Base-by-base conservation (phyloP, 805 yeast genomes). In the Yarrowia divulgata region DNA sequence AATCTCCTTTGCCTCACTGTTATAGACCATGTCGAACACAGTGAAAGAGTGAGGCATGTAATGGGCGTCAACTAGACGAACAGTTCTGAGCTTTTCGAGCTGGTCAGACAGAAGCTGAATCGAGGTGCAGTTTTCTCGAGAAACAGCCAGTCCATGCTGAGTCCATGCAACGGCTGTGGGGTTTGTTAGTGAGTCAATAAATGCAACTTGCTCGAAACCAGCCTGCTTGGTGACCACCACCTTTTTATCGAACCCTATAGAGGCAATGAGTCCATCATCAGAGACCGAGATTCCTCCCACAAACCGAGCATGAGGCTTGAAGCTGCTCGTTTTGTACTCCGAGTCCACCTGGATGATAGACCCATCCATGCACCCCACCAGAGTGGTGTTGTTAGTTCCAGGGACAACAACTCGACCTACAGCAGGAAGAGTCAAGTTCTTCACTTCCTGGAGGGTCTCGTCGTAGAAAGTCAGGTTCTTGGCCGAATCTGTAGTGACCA, bases 101-200 rank as follows among this genome's bases (percentile, higher is more conserved):
- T 46, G 57, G 13, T 10, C 0, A 8, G 54, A 19, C 5, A 63
- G 46, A 8, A 63, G 57, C 29, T 63, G 57, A 12, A 63, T 48
- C 16, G 57, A 46, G 6, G 67, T 63, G 7, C 67, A 48, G 37
- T 63, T 57, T 40, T 63, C 57, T 46, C 57, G 43, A 29, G 67
- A 63, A 35, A 63, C 67, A 3, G 57, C 57, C 3, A 63, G 39
- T 9, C 54, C 54, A n/a, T 19, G 16, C 2, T 63, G 57, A 23
- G 67, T 49, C 67, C 67, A 63, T 5, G 46, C 67, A 1, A 63
- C 46, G 2, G 67, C 67, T 8, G 67, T 63, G 35, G 67, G 67
- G 39, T 46, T 63, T 0, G 67, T 48, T 12, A 49, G 46, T 2
- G 57, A 49, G 57, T 63, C 57, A 23, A 48, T 63, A n/a, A 46